phyloP scores from a whole-genome alignment of 2,329 filamentous ascomycete genomes.

The Cordyceps militaris region DNA sequence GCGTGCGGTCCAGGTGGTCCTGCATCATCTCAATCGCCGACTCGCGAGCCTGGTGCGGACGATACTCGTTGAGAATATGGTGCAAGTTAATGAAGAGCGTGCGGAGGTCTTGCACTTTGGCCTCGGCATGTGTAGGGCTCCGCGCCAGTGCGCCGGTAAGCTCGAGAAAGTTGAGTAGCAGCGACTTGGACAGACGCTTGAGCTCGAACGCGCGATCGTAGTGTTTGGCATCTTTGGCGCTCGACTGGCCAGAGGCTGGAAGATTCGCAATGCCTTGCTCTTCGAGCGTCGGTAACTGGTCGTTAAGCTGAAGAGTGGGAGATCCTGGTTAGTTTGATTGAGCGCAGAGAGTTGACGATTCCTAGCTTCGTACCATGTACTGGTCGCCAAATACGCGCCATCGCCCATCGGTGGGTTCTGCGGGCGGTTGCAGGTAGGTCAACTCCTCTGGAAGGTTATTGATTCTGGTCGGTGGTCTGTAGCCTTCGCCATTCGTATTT shows the following conservation, averaged over 20 bases:
- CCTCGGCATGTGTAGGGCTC: slow-evolving; percentile 43
- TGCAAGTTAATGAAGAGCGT: slow-evolving; percentile 87
- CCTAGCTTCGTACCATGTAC: slow-evolving; percentile 40
- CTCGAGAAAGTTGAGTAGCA: slow-evolving; percentile 84
- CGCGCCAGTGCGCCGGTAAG: slow-evolving; percentile 50
- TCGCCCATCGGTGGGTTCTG: slow-evolving; percentile 60
- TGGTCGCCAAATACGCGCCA: slow-evolving; percentile 69
- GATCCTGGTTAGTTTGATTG: neutral
- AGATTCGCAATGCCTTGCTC: slow-evolving; percentile 67
- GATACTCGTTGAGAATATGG: slow-evolving; percentile 87
- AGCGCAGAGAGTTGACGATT: neutral
- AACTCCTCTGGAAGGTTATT: slow-evolving; percentile 61
- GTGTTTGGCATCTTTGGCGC: slow-evolving; percentile 45
- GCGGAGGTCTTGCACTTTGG: slow-evolving; percentile 71
- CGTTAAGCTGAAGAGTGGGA: slow-evolving; percentile 38
- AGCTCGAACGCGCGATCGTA: slow-evolving; percentile 61
- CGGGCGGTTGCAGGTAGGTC: slow-evolving; percentile 71
- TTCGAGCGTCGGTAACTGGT: slow-evolving; percentile 59
- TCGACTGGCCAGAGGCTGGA: slow-evolving; percentile 30
- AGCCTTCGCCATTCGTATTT: slow-evolving; percentile 17
- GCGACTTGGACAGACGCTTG: slow-evolving; percentile 71
- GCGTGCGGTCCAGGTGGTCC: slow-evolving; percentile 66
- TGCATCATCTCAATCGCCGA: slow-evolving; percentile 84
- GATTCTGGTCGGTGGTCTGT: slow-evolving; percentile 30
- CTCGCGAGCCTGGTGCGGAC: slow-evolving; percentile 87